Percentiles rank a stretch among this genome's conserved stretches.
These are phyloP conservation scores for Triticum aestivum DNA, from an alignment of 176 grass and related monocot species.

Conservation along the genomic window IWGSC_CS_RefSeq_v2.1 NC_057794.1:38901117-38901616, in stretches of 20 bases:
- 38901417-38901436: background rate
- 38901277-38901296: slow-evolving; percentile 60
- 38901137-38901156: slow-evolving; percentile 40
- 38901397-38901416: slow-evolving; percentile 10
- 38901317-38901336: slow-evolving; percentile 35
- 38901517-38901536: too few relatives aligned
- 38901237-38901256: slow-evolving; percentile 72
- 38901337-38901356: slow-evolving; percentile 64
- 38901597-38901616: too few relatives aligned
- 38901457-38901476: background rate
- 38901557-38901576: too few relatives aligned
- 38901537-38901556: too few relatives aligned
- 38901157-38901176: slow-evolving; percentile 54
- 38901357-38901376: slow-evolving; percentile 74
- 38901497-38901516: too few relatives aligned
- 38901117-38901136: slow-evolving; percentile 67
- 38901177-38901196: slow-evolving; percentile 28
- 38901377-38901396: slow-evolving; percentile 44
- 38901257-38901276: slow-evolving; percentile 60
- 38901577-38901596: too few relatives aligned
- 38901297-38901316: slow-evolving; percentile 38
- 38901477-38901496: too few relatives aligned
- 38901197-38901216: slow-evolving; percentile 61
- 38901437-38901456: slow-evolving; percentile 26
- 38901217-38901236: slow-evolving; percentile 66